Conservation (phyloP, 2,329 filamentous ascomycete genomes). For the Ceratocystis variospora region DNA sequence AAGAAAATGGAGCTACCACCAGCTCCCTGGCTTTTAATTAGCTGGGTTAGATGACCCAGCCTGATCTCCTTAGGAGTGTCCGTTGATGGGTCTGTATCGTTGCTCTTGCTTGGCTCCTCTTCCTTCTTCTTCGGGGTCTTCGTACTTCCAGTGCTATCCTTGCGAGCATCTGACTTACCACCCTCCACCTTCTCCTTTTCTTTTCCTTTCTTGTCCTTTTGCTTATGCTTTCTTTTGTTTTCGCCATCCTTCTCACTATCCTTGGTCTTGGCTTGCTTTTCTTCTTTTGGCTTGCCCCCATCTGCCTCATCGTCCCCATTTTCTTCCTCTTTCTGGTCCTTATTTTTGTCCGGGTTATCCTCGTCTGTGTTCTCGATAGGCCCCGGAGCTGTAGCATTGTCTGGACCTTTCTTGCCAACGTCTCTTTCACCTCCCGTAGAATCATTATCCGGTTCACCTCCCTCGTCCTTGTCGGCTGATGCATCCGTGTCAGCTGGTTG, state of each 20-base stretch:
- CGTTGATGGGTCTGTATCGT: background rate
- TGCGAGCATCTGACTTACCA: background rate
- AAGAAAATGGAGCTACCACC: background rate
- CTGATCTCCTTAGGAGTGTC: background rate
- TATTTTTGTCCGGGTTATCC: background rate
- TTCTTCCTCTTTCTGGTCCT: background rate
- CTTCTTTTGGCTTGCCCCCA: background rate
- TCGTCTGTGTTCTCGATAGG: background rate
- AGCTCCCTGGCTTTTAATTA: too few species aligned
- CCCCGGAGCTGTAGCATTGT: background rate
- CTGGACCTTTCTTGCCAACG: background rate
- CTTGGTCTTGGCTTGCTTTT: background rate
- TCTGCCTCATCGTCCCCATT: background rate
- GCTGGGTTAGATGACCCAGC: background rate
- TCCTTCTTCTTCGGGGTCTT: background rate
- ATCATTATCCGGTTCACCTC: background rate
- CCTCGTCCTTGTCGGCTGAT: background rate
- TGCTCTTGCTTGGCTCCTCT: background rate
- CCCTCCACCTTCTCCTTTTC: background rate
- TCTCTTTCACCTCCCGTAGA: background rate
- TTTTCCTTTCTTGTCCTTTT: background rate
- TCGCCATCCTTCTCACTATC: background rate
- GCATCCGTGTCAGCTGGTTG: background rate
- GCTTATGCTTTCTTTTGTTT: background rate
- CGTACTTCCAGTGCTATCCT: background rate